phyloP scores from a whole-genome alignment of 331 rosid genomes.

The Arachis monticola region DNA sequence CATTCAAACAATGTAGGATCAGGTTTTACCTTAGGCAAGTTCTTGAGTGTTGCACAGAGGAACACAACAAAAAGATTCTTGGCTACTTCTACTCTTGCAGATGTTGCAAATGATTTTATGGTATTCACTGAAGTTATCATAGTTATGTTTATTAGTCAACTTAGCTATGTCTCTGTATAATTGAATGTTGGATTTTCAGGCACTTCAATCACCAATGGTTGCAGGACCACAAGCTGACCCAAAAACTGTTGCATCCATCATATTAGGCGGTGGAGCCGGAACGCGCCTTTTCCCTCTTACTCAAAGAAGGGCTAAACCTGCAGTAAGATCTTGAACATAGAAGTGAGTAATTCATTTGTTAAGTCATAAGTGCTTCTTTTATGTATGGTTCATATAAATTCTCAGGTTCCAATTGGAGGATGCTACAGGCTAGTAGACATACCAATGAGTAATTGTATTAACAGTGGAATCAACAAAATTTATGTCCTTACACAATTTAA shows the following conservation, averaged over 20 bases:
- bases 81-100: conserved; percentile 48
- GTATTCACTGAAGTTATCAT: not conserved
- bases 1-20: conserved; percentile 42
- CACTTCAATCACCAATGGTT: conserved; percentile 48
- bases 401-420: conserved; percentile 67
- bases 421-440: conserved; percentile 84
- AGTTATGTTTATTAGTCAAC: too few species aligned
- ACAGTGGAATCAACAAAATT: conserved; percentile 85
- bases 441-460: conserved; percentile 93
- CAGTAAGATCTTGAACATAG: conserved; percentile 44
- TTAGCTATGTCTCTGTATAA: too few species aligned
- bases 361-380: conserved; percentile 6
- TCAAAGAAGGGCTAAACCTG: conserved; percentile 63
- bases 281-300: conserved; percentile 63
- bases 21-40: conserved; percentile 31
- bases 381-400: conserved; percentile 28
- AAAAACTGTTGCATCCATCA: conserved; percentile 55
- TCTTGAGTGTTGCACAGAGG: conserved; percentile 33
- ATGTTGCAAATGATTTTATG: conserved; percentile 52
- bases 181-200: conserved; percentile 40
- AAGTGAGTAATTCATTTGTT: not conserved
- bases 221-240: conserved; percentile 46
- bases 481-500: conserved; percentile 89
- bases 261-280: conserved; percentile 66
- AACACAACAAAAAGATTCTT: conserved; percentile 41